Conservation (phyloP, 1,139 yeast genomes). For the Scheffersomyces segobiensis region DNA sequence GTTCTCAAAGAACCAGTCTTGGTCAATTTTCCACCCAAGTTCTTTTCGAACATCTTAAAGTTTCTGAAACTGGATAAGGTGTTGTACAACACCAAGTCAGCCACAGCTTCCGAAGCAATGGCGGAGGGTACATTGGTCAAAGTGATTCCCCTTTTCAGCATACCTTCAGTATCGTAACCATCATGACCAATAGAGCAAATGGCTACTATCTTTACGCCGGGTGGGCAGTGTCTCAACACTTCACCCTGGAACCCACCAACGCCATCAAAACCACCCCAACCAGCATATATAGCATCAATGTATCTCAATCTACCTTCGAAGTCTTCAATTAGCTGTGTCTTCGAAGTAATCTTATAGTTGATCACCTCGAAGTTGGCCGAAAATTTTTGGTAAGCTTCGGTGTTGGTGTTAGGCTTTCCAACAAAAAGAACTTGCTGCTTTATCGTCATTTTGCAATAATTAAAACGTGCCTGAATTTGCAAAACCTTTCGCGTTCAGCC, state of each 20-base stretch:
- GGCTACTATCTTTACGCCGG: conserved; percentile 18
- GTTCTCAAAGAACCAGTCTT: conserved; percentile 13
- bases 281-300: conserved; percentile 23
- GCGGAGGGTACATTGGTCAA: conserved; percentile 22
- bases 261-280: conserved; percentile 20
- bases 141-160: conserved; percentile 18
- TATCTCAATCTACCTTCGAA: conserved; percentile 14
- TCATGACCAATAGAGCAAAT: conserved; percentile 25
- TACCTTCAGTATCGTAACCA: conserved; percentile 16
- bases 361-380: conserved; percentile 43
- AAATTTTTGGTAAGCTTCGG: conserved; percentile 41
- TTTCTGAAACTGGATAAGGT: conserved; percentile 23
- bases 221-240: conserved; percentile 17
- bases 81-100: conserved; percentile 23
- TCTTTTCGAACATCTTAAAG: conserved; percentile 14
- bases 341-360: conserved; percentile 40
- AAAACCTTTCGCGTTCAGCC: background rate
- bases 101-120: conserved; percentile 25
- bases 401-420: conserved; percentile 39
- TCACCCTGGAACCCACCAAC: conserved; percentile 21
- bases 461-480: background rate
- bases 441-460: conserved; percentile 9
- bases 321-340: conserved; percentile 35
- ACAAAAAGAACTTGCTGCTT: conserved; percentile 45
- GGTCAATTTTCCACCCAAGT: conserved; percentile 8